A percentile compares a stretch with the other conserved stretches of the same genome.
These are phyloP conservation scores for Penicillium polonicum DNA, from an alignment of 2,329 filamentous ascomycete genomes.

Conservation along the genomic window DNA sequence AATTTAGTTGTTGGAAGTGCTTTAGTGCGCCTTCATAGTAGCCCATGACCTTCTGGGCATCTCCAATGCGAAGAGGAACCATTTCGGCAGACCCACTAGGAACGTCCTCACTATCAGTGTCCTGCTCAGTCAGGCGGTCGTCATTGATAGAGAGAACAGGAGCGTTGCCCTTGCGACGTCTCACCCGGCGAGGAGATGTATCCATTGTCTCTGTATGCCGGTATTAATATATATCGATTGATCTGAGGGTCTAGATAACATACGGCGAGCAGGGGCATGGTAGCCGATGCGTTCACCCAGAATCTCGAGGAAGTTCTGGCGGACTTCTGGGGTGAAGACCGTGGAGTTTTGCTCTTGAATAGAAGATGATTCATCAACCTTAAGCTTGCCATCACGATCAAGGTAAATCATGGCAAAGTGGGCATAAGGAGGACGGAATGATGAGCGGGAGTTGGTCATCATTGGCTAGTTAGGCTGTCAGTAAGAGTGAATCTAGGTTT, in stretches of 20 bases:
- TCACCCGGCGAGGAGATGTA: slow-evolving; percentile 29
- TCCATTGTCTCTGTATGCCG: slow-evolving; percentile 16
- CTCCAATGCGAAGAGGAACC: slow-evolving; percentile 39
- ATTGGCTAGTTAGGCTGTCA: slow-evolving; percentile 24
- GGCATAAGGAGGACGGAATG: slow-evolving; percentile 31
- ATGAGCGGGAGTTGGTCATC: slow-evolving; percentile 25
- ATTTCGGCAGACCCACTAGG: slow-evolving; percentile 25
- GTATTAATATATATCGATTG: not conserved
- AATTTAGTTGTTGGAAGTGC: slow-evolving; percentile 48
- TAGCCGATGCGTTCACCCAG: slow-evolving; percentile 33
- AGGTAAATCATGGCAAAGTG: slow-evolving; percentile 41
- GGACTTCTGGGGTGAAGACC: slow-evolving; percentile 36
- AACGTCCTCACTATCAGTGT: slow-evolving; percentile 28
- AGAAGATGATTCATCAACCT: slow-evolving; percentile 35
- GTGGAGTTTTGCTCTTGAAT: slow-evolving; percentile 33
- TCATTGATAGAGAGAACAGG: slow-evolving; percentile 16
- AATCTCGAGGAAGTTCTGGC: slow-evolving; percentile 38
- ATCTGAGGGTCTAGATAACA: slow-evolving; percentile 5
- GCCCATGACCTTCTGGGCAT: slow-evolving; percentile 36
- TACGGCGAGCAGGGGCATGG: slow-evolving; percentile 30
- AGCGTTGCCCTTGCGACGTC: slow-evolving; percentile 30
- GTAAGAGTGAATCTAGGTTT: not conserved
- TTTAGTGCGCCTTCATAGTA: slow-evolving; percentile 46
- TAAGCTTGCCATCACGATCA: slow-evolving; percentile 35
- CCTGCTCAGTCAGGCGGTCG: slow-evolving; percentile 20